A percentile compares a stretch with the other conserved stretches of the same genome.
Evolutionary conservation across 768 basidiomycete species (phyloP).

Genomic region (Lentinula detonsa): DNA sequence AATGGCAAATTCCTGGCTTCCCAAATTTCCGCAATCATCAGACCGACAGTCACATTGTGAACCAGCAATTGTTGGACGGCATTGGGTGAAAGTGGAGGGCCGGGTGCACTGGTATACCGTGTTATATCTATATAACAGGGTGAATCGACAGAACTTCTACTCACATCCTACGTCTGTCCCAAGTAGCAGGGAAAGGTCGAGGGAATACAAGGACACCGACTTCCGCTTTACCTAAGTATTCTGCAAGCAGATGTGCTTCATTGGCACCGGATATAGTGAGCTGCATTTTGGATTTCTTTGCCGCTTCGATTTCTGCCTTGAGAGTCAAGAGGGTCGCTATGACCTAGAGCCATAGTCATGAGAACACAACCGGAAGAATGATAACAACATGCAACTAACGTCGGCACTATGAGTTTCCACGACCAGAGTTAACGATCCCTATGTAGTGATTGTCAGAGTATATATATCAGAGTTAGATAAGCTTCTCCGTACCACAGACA

Average conservation of each 20-base stretch:
- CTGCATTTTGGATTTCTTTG: constrained; percentile 35
- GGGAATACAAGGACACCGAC: constrained; percentile 47
- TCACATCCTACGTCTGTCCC: constrained; percentile 68
- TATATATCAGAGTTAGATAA: not conserved
- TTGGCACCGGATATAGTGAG: constrained; percentile 61
- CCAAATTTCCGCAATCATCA: constrained; percentile 64
- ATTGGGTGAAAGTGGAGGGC: constrained; percentile 61
- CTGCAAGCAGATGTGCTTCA: constrained; percentile 66
- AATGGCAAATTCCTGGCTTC: constrained; percentile 71
- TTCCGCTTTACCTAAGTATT: constrained; percentile 48
- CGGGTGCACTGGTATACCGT: constrained; percentile 42
- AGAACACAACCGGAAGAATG: not conserved
- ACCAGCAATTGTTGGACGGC: constrained; percentile 54
- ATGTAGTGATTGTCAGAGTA: not conserved
- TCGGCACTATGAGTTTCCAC: constrained; percentile 74
- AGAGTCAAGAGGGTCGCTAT: constrained; percentile 73
- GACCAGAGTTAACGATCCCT: constrained; percentile 73
- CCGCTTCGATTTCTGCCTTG: constrained; percentile 54
- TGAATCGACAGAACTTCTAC: constrained; percentile 13
- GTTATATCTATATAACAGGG: not conserved
- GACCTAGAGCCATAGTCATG: constrained; percentile 17
- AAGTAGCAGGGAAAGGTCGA: constrained; percentile 64
- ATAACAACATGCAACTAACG: constrained; percentile 8
- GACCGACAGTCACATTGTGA: constrained; percentile 67
- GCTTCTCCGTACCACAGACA: constrained; percentile 28